These are phyloP conservation scores for Xylaria curta DNA, from an alignment of 495 filamentous ascomycete genomes.

Conservation along the genomic window DNA sequence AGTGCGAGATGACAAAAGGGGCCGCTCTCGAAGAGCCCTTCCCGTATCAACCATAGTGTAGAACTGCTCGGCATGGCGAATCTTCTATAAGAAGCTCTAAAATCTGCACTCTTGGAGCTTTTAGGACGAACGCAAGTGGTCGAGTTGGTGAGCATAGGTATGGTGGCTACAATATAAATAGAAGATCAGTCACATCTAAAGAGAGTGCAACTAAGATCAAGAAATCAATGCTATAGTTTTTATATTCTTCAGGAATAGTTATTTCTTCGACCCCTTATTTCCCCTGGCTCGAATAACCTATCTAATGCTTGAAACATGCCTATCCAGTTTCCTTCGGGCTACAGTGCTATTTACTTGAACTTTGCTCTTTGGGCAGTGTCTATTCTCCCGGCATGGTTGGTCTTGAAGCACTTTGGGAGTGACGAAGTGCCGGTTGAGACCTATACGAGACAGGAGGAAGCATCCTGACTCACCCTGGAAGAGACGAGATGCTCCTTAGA, in stretches of 20 bases:
- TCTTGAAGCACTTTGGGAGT: constrained; percentile 59
- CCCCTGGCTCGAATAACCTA: neutral
- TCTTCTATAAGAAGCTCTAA: too few species aligned
- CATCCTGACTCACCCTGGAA: neutral
- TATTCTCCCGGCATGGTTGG: constrained; percentile 64
- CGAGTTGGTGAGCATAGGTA: too few species aligned
- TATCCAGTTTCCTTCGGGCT: neutral
- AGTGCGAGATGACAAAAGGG: too few species aligned
- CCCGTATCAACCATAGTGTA: too few species aligned
- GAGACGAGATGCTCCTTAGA: neutral
- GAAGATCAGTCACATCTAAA: too few species aligned
- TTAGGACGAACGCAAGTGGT: too few species aligned
- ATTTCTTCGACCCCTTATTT: neutral
- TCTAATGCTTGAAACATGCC: neutral
- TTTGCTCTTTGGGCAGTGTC: constrained; percentile 66
- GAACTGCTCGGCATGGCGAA: too few species aligned
- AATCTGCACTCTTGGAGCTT: too few species aligned
- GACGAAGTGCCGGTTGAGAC: constrained; percentile 17
- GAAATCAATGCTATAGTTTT: neutral
- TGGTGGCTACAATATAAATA: too few species aligned
- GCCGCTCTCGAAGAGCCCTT: too few species aligned
- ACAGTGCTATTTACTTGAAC: constrained; percentile 65
- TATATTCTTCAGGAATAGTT: neutral
- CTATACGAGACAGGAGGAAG: neutral
- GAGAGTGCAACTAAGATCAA: too few species aligned